Evolutionary conservation across 148 eudicot genomes (phyloP).

Genomic region (Rhododendron molle): DNA sequence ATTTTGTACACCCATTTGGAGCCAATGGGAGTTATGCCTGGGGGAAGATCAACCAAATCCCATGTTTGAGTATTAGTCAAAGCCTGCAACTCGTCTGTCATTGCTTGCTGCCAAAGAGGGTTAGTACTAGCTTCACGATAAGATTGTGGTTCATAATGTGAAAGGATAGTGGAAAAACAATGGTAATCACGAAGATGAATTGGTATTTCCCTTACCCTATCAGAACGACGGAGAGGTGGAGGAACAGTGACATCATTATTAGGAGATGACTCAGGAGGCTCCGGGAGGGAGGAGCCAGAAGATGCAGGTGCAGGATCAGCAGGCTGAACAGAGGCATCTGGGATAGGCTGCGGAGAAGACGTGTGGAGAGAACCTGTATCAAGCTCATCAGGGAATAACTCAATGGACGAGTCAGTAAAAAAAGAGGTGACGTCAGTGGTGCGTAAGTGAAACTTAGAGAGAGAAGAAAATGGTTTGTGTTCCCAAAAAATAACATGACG

Average conservation of each 20-base stretch:
- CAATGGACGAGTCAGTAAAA: neutral
- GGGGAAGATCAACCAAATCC: neutral
- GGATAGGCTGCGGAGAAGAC: too few species aligned
- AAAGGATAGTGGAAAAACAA: too few species aligned
- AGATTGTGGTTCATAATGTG: too few species aligned
- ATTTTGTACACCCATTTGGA: neutral
- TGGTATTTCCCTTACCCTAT: too few species aligned
- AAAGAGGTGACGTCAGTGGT: neutral
- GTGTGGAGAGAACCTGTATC: neutral
- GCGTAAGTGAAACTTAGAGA: neutral
- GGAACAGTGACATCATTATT: too few species aligned
- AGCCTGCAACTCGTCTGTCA: neutral
- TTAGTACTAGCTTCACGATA: too few species aligned
- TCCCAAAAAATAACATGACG: conserved; percentile 10
- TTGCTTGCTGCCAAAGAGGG: neutral
- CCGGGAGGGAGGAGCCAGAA: too few species aligned
- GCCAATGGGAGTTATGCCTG: neutral
- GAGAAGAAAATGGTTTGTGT: neutral
- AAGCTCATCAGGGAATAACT: neutral
- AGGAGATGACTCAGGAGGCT: too few species aligned
- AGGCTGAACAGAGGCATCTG: too few species aligned
- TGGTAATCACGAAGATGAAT: too few species aligned
- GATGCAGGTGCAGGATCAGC: too few species aligned
- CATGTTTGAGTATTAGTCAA: neutral
- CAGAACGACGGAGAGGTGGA: too few species aligned